Evolutionary conservation across 78 protist genomes (phyloP), one percentile per base, ranked within the genome.

Genomic region (Isochrysis galbana): DNA sequence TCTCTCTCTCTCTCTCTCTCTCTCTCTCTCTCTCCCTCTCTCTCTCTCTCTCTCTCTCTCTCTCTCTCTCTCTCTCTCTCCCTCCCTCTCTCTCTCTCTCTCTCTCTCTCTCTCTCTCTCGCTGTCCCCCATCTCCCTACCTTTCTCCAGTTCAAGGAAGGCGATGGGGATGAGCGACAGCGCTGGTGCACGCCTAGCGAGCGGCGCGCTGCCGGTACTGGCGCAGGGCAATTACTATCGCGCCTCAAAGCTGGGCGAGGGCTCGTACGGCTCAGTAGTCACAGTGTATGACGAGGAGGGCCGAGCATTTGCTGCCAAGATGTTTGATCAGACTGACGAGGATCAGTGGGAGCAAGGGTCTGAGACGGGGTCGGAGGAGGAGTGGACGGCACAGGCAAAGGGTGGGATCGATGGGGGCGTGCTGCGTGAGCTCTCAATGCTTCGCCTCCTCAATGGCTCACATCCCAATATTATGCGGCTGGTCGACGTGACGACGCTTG

Each of bases 391-490:
- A 11, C 45, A 87, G 47, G 25, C 44, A 10, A 1, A 23, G 5
- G 36, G n/a, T 4, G 46, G 44, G 21, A 4, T 14, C 2, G 87
- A 78, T 25, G 5, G 29, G 0, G 90, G 47, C 7, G 10, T 29
- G 39, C 11, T 91, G 36, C 69, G 94, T 74, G 94, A 91, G 36
- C 2, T 91, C 5, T 36, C 34, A 7, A n/a, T 80, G 22, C 94
- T 91, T 3, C 46, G 78, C n/a, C 2, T 29, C 26, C 21, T 82
- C 34, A 25, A 38, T 4, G 51, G 51, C 23, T 5, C 87, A 21
- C 94, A 91, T 22, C 48, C 90, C 36, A 91, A 91, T 26, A n/a
- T 91, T 19, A 38, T 91, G 74, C 45, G 26, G n/a, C 41, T 83
- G 5, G 36, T 19, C 7, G 94, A 80, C 22, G 77, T 91, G 4